Evolutionary conservation across 2,329 filamentous ascomycete genomes (phyloP).

Genomic region (Fusarium neocosmosporiellum): DNA sequence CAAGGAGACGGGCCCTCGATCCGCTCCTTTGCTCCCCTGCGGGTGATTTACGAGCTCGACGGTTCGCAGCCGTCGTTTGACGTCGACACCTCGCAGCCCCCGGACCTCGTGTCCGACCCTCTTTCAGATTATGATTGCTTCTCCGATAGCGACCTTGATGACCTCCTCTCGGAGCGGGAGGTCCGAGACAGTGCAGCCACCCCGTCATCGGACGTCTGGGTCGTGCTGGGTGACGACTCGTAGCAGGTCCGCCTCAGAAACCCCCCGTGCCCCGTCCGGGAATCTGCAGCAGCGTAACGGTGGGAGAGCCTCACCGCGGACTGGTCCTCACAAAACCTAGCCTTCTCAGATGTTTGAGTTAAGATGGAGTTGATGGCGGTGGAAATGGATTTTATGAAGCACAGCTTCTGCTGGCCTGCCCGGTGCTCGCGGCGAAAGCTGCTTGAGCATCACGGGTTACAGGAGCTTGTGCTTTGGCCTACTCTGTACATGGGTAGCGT

Average conservation of each 20-base stretch:
- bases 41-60: conserved; percentile 55
- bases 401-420: background rate
- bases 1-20: conserved; percentile 5
- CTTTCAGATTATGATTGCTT: conserved; percentile 53
- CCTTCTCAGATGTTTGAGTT: conserved; percentile 17
- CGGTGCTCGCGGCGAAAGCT: conserved; percentile 40
- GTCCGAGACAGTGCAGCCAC: conserved; percentile 44
- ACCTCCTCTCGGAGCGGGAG: conserved; percentile 47
- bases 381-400: background rate
- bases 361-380: conserved; percentile 22
- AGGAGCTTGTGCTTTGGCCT: background rate
- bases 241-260: conserved; percentile 55
- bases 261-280: conserved; percentile 44
- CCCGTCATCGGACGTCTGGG: conserved; percentile 52
- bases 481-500: conserved; percentile 14
- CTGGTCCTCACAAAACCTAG: conserved; percentile 51
- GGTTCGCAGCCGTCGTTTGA: conserved; percentile 48
- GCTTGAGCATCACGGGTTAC: background rate
- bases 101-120: conserved; percentile 49
- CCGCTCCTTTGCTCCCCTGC: conserved; percentile 48
- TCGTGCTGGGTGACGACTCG: conserved; percentile 59
- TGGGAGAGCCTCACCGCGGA: conserved; percentile 49
- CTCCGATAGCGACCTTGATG: conserved; percentile 51
- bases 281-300: conserved; percentile 40
- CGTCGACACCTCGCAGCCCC: conserved; percentile 51